These are phyloP conservation scores for Fusarium stilboides DNA, from an alignment of 2,329 filamentous ascomycete genomes.

Conservation along the genomic window DNA sequence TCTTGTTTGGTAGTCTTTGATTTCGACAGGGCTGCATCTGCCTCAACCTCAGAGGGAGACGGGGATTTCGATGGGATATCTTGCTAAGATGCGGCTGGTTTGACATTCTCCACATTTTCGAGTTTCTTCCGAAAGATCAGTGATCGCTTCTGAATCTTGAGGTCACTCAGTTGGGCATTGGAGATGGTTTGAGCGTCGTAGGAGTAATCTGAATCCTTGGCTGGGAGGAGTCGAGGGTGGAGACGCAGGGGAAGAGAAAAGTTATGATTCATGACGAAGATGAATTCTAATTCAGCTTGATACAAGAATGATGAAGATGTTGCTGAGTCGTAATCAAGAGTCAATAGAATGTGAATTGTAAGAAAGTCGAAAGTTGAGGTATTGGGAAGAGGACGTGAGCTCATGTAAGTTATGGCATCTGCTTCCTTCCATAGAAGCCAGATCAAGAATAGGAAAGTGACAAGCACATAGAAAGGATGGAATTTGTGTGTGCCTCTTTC, in stretches of 20 bases:
- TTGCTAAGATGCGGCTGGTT: constrained; percentile 17
- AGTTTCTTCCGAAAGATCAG: constrained; percentile 9
- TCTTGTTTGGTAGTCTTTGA: constrained; percentile 31
- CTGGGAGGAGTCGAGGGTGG: not conserved
- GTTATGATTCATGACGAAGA: constrained; percentile 39
- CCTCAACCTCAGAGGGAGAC: constrained; percentile 22
- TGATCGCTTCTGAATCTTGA: constrained; percentile 17
- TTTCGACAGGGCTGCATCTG: constrained; percentile 18
- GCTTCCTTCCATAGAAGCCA: too few relatives aligned
- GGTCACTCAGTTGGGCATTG: constrained; percentile 2
- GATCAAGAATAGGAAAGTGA: not conserved
- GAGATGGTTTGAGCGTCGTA: constrained; percentile 15
- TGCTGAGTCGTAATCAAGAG: constrained; percentile 2
- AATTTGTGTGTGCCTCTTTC: not conserved
- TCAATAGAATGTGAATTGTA: not conserved
- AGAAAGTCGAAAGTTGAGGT: not conserved
- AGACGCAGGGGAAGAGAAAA: constrained; percentile 36
- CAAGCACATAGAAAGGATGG: not conserved
- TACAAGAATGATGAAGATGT: constrained; percentile 2
- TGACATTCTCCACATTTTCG: constrained; percentile 24
- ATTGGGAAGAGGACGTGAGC: not conserved
- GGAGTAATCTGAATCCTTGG: not conserved
- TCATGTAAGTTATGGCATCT: too few relatives aligned
- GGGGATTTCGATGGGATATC: constrained; percentile 4
- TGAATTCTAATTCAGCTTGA: constrained; percentile 3